Evolutionary conservation across 2,329 filamentous ascomycete genomes (phyloP).

Genomic region (Penicillium brevicompactum): DNA sequence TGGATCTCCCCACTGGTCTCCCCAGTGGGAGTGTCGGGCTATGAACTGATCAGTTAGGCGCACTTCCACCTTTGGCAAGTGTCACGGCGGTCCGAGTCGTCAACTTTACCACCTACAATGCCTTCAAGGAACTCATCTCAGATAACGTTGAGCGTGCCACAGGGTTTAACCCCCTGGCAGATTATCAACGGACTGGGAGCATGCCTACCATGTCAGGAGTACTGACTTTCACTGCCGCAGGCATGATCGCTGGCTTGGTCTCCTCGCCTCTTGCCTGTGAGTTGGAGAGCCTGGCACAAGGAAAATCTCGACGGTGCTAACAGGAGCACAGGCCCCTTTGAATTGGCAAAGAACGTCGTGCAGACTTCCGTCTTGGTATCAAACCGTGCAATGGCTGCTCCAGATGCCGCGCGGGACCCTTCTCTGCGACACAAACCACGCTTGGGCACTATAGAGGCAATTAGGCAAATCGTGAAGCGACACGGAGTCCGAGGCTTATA

Average conservation of each 20-base stretch:
- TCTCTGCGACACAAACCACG: slow-evolving; percentile 42
- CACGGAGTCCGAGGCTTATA: slow-evolving; percentile 49
- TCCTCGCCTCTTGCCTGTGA: slow-evolving; percentile 48
- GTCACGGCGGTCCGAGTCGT: slow-evolving; percentile 49
- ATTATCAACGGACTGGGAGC: slow-evolving; percentile 46
- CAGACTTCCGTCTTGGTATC: slow-evolving; percentile 52
- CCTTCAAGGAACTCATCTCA: slow-evolving; percentile 45
- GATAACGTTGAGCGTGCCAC: slow-evolving; percentile 42
- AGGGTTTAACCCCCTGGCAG: slow-evolving; percentile 43
- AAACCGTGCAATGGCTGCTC: slow-evolving; percentile 41
- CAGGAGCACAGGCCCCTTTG: slow-evolving; percentile 44
- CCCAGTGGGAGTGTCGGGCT: background rate
- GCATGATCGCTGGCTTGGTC: slow-evolving; percentile 45
- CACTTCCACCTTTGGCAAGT: slow-evolving; percentile 47
- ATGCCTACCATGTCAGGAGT: slow-evolving; percentile 44
- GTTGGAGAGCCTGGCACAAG: slow-evolving; percentile 11
- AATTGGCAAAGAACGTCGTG: slow-evolving; percentile 52
- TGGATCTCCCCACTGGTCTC: background rate
- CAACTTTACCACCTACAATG: slow-evolving; percentile 50
- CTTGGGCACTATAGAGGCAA: slow-evolving; percentile 45
- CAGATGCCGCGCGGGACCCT: slow-evolving; percentile 36
- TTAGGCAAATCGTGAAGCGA: slow-evolving; percentile 45
- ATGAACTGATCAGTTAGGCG: slow-evolving; percentile 34
- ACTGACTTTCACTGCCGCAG: slow-evolving; percentile 46
- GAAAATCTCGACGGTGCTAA: background rate